Evolutionary conservation across 2,329 filamentous ascomycete genomes (phyloP).

Genomic region (Colletotrichum aenigma): DNA sequence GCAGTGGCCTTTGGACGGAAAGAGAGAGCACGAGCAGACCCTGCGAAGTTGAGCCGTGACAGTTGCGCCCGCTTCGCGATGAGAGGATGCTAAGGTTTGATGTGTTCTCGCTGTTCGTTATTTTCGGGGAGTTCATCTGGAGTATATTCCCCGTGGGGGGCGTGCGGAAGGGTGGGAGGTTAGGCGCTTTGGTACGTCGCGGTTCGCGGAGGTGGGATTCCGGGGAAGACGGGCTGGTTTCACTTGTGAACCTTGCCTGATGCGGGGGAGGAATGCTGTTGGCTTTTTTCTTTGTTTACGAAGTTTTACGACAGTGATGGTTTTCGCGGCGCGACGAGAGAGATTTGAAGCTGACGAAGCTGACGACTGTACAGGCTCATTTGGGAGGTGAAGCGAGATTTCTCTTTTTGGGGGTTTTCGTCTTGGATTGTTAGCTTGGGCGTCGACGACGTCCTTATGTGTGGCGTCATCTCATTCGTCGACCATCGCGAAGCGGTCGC

Average conservation of each 20-base stretch:
- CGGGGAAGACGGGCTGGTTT: slow-evolving; percentile 11
- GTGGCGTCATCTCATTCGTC: not conserved
- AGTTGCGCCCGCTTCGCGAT: not conserved
- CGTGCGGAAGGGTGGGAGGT: not conserved
- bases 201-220: slow-evolving; percentile 7
- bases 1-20: not conserved
- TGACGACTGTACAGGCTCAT: not conserved
- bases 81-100: not conserved
- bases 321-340: not conserved
- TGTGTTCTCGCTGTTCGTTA: not conserved
- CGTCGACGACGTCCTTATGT: not conserved
- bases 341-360: not conserved
- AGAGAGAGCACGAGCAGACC: not conserved
- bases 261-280: not conserved
- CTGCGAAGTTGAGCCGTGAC: not conserved
- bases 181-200: slow-evolving; percentile 2
- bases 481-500: not conserved
- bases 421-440: not conserved
- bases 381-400: not conserved
- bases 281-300: not conserved
- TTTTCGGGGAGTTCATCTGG: not conserved
- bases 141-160: not conserved
- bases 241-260: not conserved
- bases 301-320: not conserved
- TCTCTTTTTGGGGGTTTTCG: not conserved